Evolutionary conservation across 1,139 yeast species (phyloP).

Genomic region (Wickerhamomyces sp.): DNA sequence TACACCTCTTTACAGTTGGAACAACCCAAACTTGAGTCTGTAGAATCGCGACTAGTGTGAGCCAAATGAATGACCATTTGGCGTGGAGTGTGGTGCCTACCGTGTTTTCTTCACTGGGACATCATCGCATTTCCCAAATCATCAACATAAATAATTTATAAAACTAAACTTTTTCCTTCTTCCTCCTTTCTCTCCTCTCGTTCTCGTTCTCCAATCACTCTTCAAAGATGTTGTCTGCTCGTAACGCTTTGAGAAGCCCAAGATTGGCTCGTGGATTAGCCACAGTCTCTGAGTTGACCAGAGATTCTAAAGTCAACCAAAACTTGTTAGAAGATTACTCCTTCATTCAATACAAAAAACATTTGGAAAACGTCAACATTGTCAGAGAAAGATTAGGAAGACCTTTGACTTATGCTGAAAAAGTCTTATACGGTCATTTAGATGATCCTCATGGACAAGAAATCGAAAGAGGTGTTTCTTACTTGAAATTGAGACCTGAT

Average conservation of each 20-base stretch:
- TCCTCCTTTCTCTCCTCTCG: slow-evolving; percentile 11
- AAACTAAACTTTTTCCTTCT: slow-evolving; percentile 26
- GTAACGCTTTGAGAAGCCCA: slow-evolving; percentile 26
- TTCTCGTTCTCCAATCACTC: slow-evolving; percentile 1
- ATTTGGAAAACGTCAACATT: slow-evolving; percentile 77
- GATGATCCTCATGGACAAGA: slow-evolving; percentile 95
- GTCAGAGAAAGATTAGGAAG: slow-evolving; percentile 85
- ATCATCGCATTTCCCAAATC: not conserved
- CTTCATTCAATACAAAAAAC: slow-evolving; percentile 72
- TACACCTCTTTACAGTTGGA: no score
- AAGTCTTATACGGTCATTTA: slow-evolving; percentile 91
- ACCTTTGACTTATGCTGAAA: slow-evolving; percentile 97
- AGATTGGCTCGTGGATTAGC: slow-evolving; percentile 59
- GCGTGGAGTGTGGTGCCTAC: slow-evolving; percentile 4
- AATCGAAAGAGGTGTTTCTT: slow-evolving; percentile 92
- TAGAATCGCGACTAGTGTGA: slow-evolving; percentile 13
- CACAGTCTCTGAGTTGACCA: slow-evolving; percentile 64
- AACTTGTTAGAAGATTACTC: slow-evolving; percentile 86
- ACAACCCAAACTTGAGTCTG: slow-evolving; percentile 3
- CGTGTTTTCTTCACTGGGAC: not conserved
- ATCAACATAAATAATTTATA: slow-evolving; percentile 10
- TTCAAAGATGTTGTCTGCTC: slow-evolving; percentile 33
- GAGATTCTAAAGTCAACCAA: slow-evolving; percentile 90
- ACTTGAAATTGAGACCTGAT: slow-evolving; percentile 96
- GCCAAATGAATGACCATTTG: slow-evolving; percentile 17